Evolutionary conservation across 2,329 filamentous ascomycete species (phyloP).

Genomic region (Trichoderma polysporum): DNA sequence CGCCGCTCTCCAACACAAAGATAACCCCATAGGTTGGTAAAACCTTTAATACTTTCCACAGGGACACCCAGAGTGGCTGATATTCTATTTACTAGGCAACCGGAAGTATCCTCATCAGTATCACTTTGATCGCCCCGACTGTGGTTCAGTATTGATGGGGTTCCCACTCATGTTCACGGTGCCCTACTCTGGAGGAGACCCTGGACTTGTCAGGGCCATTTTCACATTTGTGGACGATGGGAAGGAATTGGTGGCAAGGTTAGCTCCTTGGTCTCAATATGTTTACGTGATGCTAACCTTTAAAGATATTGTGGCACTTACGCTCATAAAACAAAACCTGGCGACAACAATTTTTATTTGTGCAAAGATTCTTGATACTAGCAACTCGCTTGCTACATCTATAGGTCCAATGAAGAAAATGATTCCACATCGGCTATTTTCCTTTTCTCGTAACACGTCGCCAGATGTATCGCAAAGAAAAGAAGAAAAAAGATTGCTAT

Average conservation of each 20-base stretch:
- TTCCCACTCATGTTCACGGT: not conserved
- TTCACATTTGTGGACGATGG: not conserved
- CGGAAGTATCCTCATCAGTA: not conserved
- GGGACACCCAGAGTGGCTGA: not conserved
- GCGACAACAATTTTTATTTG: not conserved
- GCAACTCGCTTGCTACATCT: not conserved
- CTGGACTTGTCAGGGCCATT: not conserved
- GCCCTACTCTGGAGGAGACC: not conserved
- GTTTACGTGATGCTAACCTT: not conserved
- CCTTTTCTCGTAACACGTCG: too few relatives aligned
- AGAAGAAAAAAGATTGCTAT: too few relatives aligned
- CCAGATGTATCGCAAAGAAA: too few relatives aligned
- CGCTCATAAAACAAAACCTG: not conserved
- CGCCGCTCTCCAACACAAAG: not conserved
- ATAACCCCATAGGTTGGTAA: not conserved
- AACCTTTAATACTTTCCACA: not conserved
- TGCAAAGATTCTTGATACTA: not conserved
- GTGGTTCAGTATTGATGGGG: not conserved
- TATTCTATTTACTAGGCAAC: not conserved
- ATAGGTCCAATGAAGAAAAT: not conserved
- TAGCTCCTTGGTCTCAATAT: not conserved
- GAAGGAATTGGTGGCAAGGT: not conserved
- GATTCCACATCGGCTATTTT: too few relatives aligned
- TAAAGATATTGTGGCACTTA: conserved; percentile 3
- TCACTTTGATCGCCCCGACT: not conserved